Conservation (phyloP, 2,329 filamentous ascomycete species). For the Neopestalotiopsis sp. region DNA sequence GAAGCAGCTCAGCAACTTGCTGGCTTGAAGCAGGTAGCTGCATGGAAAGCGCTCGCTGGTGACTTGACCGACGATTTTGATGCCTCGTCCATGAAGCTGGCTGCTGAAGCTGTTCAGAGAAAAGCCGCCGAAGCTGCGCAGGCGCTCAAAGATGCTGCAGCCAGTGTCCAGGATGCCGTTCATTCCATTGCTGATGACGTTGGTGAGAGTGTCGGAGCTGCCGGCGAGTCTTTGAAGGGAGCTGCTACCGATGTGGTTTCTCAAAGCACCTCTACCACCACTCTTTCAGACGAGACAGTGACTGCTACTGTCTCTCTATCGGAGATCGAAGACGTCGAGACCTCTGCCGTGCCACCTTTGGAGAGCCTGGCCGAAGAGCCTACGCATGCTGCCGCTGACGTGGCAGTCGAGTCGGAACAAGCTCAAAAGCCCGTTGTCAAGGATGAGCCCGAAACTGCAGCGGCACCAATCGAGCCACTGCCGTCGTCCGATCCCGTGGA, state of each 20-base stretch:
- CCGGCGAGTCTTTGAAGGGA: slow-evolving; percentile 29
- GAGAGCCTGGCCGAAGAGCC: slow-evolving; percentile 30
- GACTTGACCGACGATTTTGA: slow-evolving; percentile 84
- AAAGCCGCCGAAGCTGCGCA: slow-evolving; percentile 37
- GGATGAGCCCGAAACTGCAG: slow-evolving; percentile 25
- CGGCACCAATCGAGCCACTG: slow-evolving; percentile 33
- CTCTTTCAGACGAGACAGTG: slow-evolving; percentile 34
- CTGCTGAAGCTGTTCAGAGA: slow-evolving; percentile 47
- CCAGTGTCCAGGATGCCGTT: slow-evolving; percentile 28
- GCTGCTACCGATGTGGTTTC: slow-evolving; percentile 37
- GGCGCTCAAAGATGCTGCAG: slow-evolving; percentile 26
- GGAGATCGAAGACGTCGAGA: slow-evolving; percentile 26
- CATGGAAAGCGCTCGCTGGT: slow-evolving; percentile 79
- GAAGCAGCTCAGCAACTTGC: slow-evolving; percentile 80
- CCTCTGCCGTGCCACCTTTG: slow-evolving; percentile 29
- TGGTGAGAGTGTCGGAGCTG: slow-evolving; percentile 19
- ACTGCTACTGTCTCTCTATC: slow-evolving; percentile 32
- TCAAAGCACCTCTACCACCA: slow-evolving; percentile 26
- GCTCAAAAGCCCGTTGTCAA: slow-evolving; percentile 4
- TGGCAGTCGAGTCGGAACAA: neutral
- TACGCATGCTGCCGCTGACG: slow-evolving; percentile 25
- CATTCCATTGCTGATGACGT: slow-evolving; percentile 13
- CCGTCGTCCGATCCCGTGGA: slow-evolving; percentile 28
- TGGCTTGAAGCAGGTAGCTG: slow-evolving; percentile 81
- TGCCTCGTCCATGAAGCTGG: slow-evolving; percentile 65